Base-by-base conservation (phyloP, 2,329 filamentous ascomycete species). In the Colletotrichum theobromicola region DNA sequence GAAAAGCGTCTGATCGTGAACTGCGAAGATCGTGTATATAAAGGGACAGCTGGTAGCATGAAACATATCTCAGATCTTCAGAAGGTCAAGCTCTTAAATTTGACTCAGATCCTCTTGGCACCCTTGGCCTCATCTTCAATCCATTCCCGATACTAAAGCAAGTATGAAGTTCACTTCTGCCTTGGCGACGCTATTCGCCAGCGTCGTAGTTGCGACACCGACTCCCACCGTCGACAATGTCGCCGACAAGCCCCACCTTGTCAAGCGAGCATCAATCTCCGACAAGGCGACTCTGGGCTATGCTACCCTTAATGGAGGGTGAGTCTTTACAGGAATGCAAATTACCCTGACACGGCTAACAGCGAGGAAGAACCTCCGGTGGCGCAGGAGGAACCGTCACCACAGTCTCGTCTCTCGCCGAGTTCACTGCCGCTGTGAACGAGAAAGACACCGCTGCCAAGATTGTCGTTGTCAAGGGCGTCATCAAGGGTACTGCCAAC, bases 371-470 rank as follows among this genome's bases (percentile, higher is more conserved):
- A 70, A 88, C 87, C 5, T 88, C 84, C 6, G 88, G 87, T 70
- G 87, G 88, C 69, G 81, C 83, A 58, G 87, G 87, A 58, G 87
- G 87, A 69, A 83, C 87, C 5, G 87, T 86, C 21, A 86, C 85
- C 50, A 88, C 87, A 28, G 87, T 89, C 58, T 84, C 85, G 15
- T 84, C 84, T 21, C 87, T 87, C 64, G 82, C 84, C 37, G 83
- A 84, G 24, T 85, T 89, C 70, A 85, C 85, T 4, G 79, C 84
- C 3, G 87, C 87, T 10, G 86, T 86, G 50, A 80, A 84, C 7
- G 84, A 85, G 64, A 83, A 86, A 57, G 82, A 81, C 35, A 50
- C 64, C 7, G 28, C 75, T 1, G 78, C 82, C 18, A 84, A 83
- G 77, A 82, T 87, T 24, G 81, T 87, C 28, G 74, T 84, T 64